phyloP scores from a whole-genome alignment of 768 basidiomycete genomes.

The Boletellus emodensis region DNA sequence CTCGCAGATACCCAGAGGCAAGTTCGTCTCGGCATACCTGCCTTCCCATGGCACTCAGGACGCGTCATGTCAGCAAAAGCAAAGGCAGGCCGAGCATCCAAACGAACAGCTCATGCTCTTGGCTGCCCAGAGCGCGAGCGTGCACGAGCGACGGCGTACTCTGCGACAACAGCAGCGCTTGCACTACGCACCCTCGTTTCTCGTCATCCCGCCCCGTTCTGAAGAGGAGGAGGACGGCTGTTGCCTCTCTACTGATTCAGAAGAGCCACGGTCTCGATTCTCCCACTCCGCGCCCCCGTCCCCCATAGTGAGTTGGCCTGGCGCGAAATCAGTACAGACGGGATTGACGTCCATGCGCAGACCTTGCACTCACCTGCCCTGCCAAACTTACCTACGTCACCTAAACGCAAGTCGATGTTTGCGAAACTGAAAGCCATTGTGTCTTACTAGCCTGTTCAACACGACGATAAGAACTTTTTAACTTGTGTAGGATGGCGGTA shows the following conservation, averaged over 20 bases:
- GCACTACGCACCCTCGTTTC: neutral
- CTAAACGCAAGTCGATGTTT: slow-evolving; percentile 14
- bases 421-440: slow-evolving; percentile 13
- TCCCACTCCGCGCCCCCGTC: slow-evolving; percentile 15
- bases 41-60: neutral
- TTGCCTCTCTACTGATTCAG: slow-evolving; percentile 2
- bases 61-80: neutral
- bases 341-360: slow-evolving; percentile 1
- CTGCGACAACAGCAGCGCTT: slow-evolving; percentile 10
- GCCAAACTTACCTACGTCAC: neutral
- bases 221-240: neutral
- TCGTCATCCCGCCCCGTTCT: slow-evolving; percentile 4
- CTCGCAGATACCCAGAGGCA: slow-evolving; percentile 5
- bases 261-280: slow-evolving; percentile 22
- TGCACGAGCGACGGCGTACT: slow-evolving; percentile 16
- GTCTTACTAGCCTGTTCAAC: neutral
- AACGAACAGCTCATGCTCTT: slow-evolving; percentile 14
- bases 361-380: neutral
- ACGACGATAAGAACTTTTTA: neutral
- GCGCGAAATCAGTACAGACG: neutral
- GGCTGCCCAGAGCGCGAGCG: slow-evolving; percentile 15
- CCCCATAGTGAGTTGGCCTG: slow-evolving; percentile 12
- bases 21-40: neutral
- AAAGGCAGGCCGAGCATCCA: neutral
- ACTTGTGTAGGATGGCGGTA: too few species aligned